Evolutionary conservation across 2,329 filamentous ascomycete species (phyloP), one percentile per base, ranked within the genome.

Genomic region (Sclerotinia subarctica): DNA sequence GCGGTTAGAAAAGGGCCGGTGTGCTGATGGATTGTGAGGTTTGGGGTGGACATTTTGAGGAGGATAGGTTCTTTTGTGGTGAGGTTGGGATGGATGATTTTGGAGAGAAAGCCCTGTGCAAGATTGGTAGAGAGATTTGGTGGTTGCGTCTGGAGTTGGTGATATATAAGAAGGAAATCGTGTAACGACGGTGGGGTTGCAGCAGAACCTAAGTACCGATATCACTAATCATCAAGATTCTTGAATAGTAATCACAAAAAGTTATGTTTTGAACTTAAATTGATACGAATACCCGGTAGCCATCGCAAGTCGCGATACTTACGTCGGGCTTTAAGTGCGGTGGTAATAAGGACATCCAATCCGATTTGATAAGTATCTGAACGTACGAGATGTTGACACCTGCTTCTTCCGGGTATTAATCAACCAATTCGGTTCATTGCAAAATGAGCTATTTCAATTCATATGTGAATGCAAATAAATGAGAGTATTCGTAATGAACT

Each of bases 41-140:
- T 47, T 29, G 52, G 1, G 42, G 38, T 24, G 29, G 52, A 13
- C 63, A 65, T 65, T 21, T 58, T 47, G 11, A 4, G 19, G 17
- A 29, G 10, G 5, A 5, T 7, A 11, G 21, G 6, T 4, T 32
- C 2, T n/a, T 64, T 35, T 29, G 38, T 3, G 56, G 11, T 42
- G 15, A 24, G 24, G 11, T 82, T 85, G 74, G 86, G 84, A 2
- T 38, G n/a, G 21, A 11, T 52, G 49, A 0, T 26, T 52, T 3
- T 6, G n/a, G 8, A 24, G n/a, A 24, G 47, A 8, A n/a, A 24
- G 21, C 24, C 8, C 2, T 6, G 13, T 49, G 11, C 5, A 26
- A 52, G 13, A 2, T 52, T 4, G 11, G 13, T 26, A 52, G 15
- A 52, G 19, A 24, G 11, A 52, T 26, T 17, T 17, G 13, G 13